Evolutionary conservation across 192 early-diverging fungal species (phyloP).

Genomic region (Cladochytrium replicatum): DNA sequence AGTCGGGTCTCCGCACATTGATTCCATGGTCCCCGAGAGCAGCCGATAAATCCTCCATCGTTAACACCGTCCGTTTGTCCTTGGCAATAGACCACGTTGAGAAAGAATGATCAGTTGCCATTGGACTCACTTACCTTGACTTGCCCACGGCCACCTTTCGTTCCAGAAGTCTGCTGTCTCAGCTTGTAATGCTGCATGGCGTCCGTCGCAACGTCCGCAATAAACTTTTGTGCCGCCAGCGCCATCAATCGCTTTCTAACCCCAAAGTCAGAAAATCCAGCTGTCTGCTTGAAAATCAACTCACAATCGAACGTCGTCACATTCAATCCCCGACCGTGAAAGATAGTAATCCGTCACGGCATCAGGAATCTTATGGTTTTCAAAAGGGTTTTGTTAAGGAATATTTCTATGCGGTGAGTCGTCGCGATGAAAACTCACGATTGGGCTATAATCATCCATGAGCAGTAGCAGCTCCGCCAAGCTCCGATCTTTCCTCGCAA

Average conservation of each 20-base stretch:
- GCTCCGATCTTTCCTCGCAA: constrained; percentile 58
- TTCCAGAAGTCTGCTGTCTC: constrained; percentile 53
- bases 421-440: constrained; percentile 45
- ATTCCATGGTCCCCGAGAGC: constrained; percentile 89
- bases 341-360: constrained; percentile 90
- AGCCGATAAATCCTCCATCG: constrained; percentile 84
- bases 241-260: constrained; percentile 65
- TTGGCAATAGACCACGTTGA: no score
- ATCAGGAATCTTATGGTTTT: constrained; percentile 78
- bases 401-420: no score
- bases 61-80: constrained; percentile 62
- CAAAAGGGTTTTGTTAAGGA: background rate
- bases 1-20: constrained; percentile 92
- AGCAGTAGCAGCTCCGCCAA: constrained; percentile 76
- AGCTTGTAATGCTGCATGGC: constrained; percentile 76
- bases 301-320: constrained; percentile 67
- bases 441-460: constrained; percentile 79
- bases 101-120: no score
- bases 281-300: no score
- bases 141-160: no score
- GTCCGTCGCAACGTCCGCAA: constrained; percentile 76
- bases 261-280: background rate
- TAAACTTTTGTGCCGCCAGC: constrained; percentile 77
- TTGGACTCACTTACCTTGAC: no score
- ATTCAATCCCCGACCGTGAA: constrained; percentile 61